phyloP scores from a whole-genome alignment of 306 rosid genomes.

The Sesbania bispinosa region DNA sequence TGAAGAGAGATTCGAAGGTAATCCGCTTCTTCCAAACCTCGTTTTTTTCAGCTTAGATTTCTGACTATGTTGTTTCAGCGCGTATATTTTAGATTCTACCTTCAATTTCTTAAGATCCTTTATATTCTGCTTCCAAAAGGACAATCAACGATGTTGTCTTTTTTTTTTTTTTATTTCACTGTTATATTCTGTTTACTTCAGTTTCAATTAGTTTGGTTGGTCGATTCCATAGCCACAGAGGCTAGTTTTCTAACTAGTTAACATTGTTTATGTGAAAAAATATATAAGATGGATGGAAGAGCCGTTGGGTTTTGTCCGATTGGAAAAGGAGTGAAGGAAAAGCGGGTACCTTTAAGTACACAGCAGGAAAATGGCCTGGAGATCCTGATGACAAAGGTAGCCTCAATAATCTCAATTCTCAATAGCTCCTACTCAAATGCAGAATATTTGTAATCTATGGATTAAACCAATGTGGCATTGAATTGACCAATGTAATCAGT shows the following conservation, averaged over 20 bases:
- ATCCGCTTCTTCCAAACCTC: not conserved
- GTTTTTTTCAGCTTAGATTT: not conserved
- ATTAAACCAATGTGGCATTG: not conserved
- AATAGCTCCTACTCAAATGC: not conserved
- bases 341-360: conserved; percentile 69
- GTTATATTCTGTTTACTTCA: not conserved
- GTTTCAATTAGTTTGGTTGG: conserved; percentile 6
- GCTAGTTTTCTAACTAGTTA: not conserved
- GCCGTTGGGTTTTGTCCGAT: conserved; percentile 76
- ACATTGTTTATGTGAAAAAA: not conserved
- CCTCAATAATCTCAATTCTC: not conserved
- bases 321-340: conserved; percentile 88
- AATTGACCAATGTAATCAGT: too few species aligned
- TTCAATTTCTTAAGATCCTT: not conserved
- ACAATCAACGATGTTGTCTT: not conserved
- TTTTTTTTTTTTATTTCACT: not conserved
- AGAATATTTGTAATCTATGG: not conserved
- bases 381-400: conserved; percentile 79
- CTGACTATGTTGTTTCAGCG: not conserved
- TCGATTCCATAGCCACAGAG: not conserved
- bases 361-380: conserved; percentile 77
- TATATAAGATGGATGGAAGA: conserved; percentile 65
- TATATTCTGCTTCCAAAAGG: not conserved
- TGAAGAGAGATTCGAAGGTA: conserved; percentile 66
- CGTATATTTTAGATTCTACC: not conserved